phyloP scores from a whole-genome alignment of 352 stramenopile species.

The Ophiocytium majus region DNA sequence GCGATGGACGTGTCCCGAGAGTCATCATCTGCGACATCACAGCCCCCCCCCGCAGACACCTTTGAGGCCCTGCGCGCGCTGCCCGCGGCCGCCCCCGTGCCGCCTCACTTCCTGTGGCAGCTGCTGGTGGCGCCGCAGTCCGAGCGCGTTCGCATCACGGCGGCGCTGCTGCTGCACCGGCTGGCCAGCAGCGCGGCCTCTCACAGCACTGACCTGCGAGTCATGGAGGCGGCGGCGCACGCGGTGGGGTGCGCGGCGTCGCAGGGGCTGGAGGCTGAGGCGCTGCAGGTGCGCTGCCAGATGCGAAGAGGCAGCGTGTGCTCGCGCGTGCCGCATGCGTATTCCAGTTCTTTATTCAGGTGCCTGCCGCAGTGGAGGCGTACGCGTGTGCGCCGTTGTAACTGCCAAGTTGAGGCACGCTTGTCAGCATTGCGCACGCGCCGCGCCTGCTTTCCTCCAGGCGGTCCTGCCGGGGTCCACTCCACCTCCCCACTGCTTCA shows the following conservation, averaged over 20 bases:
- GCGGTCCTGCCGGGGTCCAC: too few species aligned
- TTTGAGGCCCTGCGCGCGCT: neutral
- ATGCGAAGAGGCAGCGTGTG: too few species aligned
- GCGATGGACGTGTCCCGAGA: neutral
- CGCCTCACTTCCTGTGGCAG: slow-evolving; percentile 6
- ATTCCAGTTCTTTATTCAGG: too few species aligned
- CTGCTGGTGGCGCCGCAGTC: slow-evolving; percentile 9
- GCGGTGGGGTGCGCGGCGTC: slow-evolving; percentile 28
- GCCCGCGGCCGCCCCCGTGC: neutral
- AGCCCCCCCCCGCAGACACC: neutral
- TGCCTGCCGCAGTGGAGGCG: too few species aligned
- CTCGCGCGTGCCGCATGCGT: too few species aligned
- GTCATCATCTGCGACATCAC: neutral
- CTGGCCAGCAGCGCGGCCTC: neutral
- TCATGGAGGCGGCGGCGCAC: slow-evolving; percentile 42
- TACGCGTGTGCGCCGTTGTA: too few species aligned
- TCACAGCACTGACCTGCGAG: neutral
- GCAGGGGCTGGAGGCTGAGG: slow-evolving; percentile 28
- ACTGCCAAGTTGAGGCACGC: too few species aligned
- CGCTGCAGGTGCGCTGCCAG: slow-evolving; percentile 34
- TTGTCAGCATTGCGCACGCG: too few species aligned
- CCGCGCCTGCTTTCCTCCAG: too few species aligned
- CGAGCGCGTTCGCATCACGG: neutral
- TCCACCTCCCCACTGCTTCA: too few species aligned
- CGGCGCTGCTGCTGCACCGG: slow-evolving; percentile 10